Evolutionary conservation across 192 early-diverging fungal genomes (phyloP), one percentile per base, ranked within the genome.

Genomic region (Backusella tarrabulga): DNA sequence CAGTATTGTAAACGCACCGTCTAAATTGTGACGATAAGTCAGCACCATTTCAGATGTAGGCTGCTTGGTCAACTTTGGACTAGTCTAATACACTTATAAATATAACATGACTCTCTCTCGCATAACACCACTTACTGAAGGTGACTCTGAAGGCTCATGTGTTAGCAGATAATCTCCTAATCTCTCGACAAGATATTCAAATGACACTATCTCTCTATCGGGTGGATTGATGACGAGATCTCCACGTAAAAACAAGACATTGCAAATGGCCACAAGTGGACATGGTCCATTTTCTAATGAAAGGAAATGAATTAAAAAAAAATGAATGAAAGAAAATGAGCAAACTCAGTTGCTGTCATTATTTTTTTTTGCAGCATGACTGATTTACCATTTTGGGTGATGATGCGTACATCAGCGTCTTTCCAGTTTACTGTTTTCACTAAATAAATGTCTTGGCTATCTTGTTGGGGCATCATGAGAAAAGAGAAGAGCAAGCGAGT

Each of bases 261-360:
- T 99, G 82, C 88, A 86, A 8, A 98, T 85, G 15, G 95, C 93
- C 4, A 97, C 82, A 44, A 98, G 78, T 19, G 97, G 97, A 80
- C 97, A 98, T 0, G 97, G 97, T 0, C 97, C 97, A 80, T 98
- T 98, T 70, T 90, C 91, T 88, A 86, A 44, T 44, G 42, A 44
- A 44, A 14, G 42, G 42, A 17, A 44, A 44, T 40, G 38, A 40
- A 11, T 35, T 54, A 4, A 72, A 32, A 38, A 21, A 35, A 1
- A 19, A 6, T 32, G 19, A 42, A 40, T 1, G 42, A 32, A 12
- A 54, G 15, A 75, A 21, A 9, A 17, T 68, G 19, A 78, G 26
- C 34, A 19, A 23, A 29, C n/a, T 46, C 40, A 12, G 35, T 68
- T 26, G 14, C 52, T 32, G 68, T 34, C 34, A 12, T n/a, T 69